Evolutionary conservation across 257 asterid species (phyloP), one percentile per base, ranked within the genome.

Genomic region (Sherardia arvensis): DNA sequence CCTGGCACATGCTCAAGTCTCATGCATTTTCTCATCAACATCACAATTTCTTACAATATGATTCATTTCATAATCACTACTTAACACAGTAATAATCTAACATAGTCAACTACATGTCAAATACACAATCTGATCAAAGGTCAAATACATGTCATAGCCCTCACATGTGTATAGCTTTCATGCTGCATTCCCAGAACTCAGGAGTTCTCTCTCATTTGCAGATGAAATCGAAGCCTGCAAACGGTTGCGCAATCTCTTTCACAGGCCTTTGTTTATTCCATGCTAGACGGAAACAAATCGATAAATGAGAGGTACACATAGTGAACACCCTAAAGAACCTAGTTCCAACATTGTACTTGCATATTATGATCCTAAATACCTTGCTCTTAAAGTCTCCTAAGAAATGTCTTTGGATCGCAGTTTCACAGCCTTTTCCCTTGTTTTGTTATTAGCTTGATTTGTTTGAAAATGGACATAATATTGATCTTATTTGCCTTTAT

Each of bases 261-360:
- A 11, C 38, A 28, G n/a, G n/a, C 12, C 62, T 58, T 58, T 58
- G 62, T 58, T 58, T 58, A 58, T 58, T 53, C 28, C 59, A 53
- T 53, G 7, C 26, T 6, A 14, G 26, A 10, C 12, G 1, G 55
- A 11, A 17, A 9, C 20, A 26, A 55, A 14, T 27, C 28, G 59
- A 53, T 22, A 9, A 2, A 10, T 22, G 25, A 22, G n/a, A n/a
- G 59, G 59, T 22, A 53, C 30, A 20, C 25, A n/a, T 12, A 49
- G 7, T 49, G 8, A 48, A 48, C 54, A 48, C 18, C 49, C 12
- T 14, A 40, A 25, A 55, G 27, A 15, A 26, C 20, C 61, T 55
- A 55, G 34, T 10, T 23, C 32, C 22, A 51, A 51, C 47, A 38
- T 12, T 38, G 14, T 38, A 38, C 14, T 10, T 38, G 47, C 49